A percentile compares a stretch with the other conserved stretches of the same genome.
These are phyloP conservation scores for Dactylonectria estremocensis DNA, from an alignment of 2,329 filamentous ascomycete species.

Conservation along the genomic window DNA sequence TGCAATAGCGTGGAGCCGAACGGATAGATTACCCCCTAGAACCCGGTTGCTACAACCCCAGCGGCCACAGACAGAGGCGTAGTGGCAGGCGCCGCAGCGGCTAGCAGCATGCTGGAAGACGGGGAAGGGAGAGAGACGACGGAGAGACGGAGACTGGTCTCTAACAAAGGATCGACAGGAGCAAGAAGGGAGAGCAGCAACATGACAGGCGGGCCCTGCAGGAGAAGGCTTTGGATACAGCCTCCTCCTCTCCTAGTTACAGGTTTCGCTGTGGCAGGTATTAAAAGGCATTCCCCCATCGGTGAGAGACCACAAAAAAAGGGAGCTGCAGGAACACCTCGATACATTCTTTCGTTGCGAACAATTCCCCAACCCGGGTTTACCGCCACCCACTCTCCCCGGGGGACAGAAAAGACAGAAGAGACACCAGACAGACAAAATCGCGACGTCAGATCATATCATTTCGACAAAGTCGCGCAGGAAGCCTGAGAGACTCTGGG, in stretches of 20 bases:
- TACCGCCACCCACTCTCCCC: not conserved
- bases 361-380: slow-evolving; percentile 11
- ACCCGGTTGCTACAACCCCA: slow-evolving; percentile 10
- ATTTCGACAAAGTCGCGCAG: not conserved
- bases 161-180: slow-evolving; percentile 32
- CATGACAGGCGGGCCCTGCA: not conserved
- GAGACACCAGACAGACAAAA: not conserved
- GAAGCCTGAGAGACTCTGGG: not conserved
- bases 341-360: slow-evolving; percentile 19
- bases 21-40: slow-evolving; percentile 19
- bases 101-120: slow-evolving; percentile 5
- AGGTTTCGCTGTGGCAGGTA: not conserved
- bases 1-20: slow-evolving; percentile 25
- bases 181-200: slow-evolving; percentile 13
- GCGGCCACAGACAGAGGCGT: not conserved
- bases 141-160: slow-evolving; percentile 16
- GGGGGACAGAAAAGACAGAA: not conserved
- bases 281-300: slow-evolving; percentile 20
- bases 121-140: slow-evolving; percentile 9
- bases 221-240: not conserved
- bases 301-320: slow-evolving; percentile 9
- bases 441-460: not conserved
- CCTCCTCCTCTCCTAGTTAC: slow-evolving; percentile 1
- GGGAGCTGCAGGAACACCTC: slow-evolving; percentile 18
- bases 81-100: not conserved